Base-by-base conservation (phyloP, 768 basidiomycete genomes). In the Podaxis mareebaensis region DNA sequence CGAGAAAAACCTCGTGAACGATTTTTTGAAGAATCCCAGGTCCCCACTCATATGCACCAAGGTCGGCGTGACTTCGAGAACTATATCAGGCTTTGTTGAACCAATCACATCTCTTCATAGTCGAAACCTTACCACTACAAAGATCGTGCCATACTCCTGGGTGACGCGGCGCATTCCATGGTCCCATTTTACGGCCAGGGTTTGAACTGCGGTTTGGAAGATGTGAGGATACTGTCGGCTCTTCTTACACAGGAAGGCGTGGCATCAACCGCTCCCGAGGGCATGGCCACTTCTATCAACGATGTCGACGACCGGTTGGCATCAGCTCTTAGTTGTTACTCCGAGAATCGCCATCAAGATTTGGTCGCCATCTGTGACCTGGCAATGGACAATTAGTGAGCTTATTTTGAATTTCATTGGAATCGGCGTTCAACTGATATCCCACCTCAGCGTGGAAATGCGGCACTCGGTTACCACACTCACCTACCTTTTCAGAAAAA, bases 141-240 rank as follows among this genome's bases (percentile, higher is more conserved):
- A 77, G 93, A 94, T 78, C 84, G 92, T 68, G 93, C 82, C 66
- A 83, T 99, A 42, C 84, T 99, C 60, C 77, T 99, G 55, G 96
- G 96, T 60, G 96, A 99, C 75, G 91, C 96, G 44, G 93, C 95
- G 11, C 96, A 99, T 76, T 91, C 94, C 48, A 98, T 99, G 95
- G 95, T 96, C n/a, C 96, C 96, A 66, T 96, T 95, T 78, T 95
- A 92, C 73, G 92, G 96, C 48, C 96, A 99, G 81, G 96, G 96
- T 46, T 83, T 99, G 68, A 99, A 99, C 72, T 97, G 96, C 72
- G 96, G 96, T 15, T 84, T 99, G 58, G 96, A 99, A 77, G 96
- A 99, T 75, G 95, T 99, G 69, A 87, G 97, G 67, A 86, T 99
- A 58, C 83, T 99, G 67, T 85, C 88, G 64, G 81, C 85, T 33